These are phyloP conservation scores for Polychytrium aggregatum DNA, from an alignment of 192 early-diverging fungal species.

Conservation along the genomic window DNA sequence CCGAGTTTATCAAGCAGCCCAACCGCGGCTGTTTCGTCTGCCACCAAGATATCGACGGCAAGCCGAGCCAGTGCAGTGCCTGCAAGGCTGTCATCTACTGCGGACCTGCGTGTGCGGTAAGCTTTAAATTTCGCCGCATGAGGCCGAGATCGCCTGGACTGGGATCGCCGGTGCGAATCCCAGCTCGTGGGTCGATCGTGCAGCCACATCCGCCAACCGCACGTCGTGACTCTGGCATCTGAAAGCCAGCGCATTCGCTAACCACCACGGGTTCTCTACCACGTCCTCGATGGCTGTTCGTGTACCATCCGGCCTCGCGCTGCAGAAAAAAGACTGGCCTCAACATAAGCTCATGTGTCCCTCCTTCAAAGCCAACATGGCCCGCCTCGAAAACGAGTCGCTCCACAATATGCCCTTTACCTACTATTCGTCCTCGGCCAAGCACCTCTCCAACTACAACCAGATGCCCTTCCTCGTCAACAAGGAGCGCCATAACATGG, in stretches of 20 bases:
- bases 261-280: too few species aligned
- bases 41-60: slow-evolving; percentile 36
- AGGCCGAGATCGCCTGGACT: too few species aligned
- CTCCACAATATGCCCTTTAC: slow-evolving; percentile 38
- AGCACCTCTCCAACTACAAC: slow-evolving; percentile 35
- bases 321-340: slow-evolving; percentile 42
- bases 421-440: slow-evolving; percentile 34
- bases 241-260: too few species aligned
- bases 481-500: slow-evolving; percentile 36
- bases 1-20: slow-evolving; percentile 17
- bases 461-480: slow-evolving; percentile 30
- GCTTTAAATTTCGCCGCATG: too few species aligned
- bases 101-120: slow-evolving; percentile 35
- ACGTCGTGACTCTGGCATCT: too few species aligned
- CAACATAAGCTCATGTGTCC: slow-evolving; percentile 32
- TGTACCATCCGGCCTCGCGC: too few species aligned
- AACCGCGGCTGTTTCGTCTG: slow-evolving; percentile 33
- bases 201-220: too few species aligned
- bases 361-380: slow-evolving; percentile 29
- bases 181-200: too few species aligned
- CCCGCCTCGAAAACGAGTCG: slow-evolving; percentile 24
- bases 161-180: too few species aligned
- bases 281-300: too few species aligned
- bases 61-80: slow-evolving; percentile 40
- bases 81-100: slow-evolving; percentile 47